These are phyloP conservation scores for Elsinoe fawcettii DNA, from an alignment of 2,329 filamentous ascomycete species.

Conservation along the genomic window DNA sequence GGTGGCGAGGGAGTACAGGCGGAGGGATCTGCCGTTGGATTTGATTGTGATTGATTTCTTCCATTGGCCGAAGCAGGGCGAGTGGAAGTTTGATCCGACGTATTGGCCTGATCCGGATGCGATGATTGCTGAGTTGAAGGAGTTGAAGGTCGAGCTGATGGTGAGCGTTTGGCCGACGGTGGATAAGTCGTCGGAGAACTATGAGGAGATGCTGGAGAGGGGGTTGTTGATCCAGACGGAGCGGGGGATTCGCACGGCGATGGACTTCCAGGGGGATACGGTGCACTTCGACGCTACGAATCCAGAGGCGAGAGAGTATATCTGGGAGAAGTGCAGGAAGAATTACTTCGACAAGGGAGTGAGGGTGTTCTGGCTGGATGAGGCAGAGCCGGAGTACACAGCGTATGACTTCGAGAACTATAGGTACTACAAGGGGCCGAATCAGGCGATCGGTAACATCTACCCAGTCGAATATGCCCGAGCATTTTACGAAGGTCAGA, in stretches of 20 bases:
- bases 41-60: conserved; percentile 63
- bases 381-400: conserved; percentile 59
- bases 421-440: conserved; percentile 50
- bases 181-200: conserved; percentile 52
- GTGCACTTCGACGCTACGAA: conserved; percentile 59
- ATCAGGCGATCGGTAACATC: conserved; percentile 52
- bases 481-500: conserved; percentile 54
- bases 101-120: conserved; percentile 61
- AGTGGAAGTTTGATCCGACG: conserved; percentile 58
- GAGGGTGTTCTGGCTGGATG: conserved; percentile 60
- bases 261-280: conserved; percentile 53
- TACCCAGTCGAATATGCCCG: conserved; percentile 53
- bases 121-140: conserved; percentile 55
- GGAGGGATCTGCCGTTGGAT: conserved; percentile 50
- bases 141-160: conserved; percentile 57
- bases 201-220: conserved; percentile 52
- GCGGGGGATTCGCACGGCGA: conserved; percentile 49
- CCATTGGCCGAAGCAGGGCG: conserved; percentile 59
- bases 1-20: conserved; percentile 53
- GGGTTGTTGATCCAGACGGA: conserved; percentile 55
- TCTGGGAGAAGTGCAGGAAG: conserved; percentile 52
- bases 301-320: conserved; percentile 48
- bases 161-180: conserved; percentile 64
- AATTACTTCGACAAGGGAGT: conserved; percentile 59
- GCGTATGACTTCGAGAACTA: conserved; percentile 61